These are phyloP conservation scores for Chrysochromulina tobinii DNA, from an alignment of 78 protist genomes.

Conservation along the genomic window DNA sequence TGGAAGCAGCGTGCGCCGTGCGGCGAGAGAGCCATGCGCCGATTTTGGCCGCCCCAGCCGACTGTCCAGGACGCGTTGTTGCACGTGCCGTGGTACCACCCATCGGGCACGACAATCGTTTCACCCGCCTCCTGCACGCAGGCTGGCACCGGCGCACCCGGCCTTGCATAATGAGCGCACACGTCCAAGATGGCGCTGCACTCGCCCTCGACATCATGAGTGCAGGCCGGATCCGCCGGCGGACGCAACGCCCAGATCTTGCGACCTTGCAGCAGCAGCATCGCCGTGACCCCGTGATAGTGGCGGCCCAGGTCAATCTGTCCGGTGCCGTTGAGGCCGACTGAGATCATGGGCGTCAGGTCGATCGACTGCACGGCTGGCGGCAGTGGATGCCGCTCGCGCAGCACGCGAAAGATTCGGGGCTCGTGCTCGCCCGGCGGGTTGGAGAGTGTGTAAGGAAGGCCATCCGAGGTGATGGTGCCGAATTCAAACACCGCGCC, in stretches of 20 bases:
- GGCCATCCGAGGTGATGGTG: too few species aligned
- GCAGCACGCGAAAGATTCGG: too few species aligned
- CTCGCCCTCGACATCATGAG: neutral
- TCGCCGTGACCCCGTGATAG: neutral
- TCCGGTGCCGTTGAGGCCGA: neutral
- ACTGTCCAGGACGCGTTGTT: neutral
- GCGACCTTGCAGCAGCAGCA: neutral
- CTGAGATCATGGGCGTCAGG: neutral
- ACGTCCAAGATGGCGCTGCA: neutral
- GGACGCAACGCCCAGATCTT: neutral
- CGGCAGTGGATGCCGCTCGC: too few species aligned
- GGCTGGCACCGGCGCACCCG: neutral
- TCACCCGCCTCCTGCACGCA: constrained; percentile 13
- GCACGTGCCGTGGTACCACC: constrained; percentile 17
- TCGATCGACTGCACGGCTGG: neutral
- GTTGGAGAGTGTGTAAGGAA: too few species aligned
- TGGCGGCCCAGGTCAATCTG: neutral
- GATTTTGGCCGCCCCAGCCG: neutral
- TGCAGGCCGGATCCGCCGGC: neutral
- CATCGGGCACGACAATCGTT: neutral
- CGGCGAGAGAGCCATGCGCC: neutral
- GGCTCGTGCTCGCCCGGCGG: too few species aligned
- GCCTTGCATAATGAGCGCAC: neutral
- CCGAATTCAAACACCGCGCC: too few species aligned
- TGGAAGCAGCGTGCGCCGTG: too few species aligned